These are phyloP conservation scores for Aphanoascus verrucosus DNA, from an alignment of 2,329 filamentous ascomycete species.

Conservation along the genomic window DNA sequence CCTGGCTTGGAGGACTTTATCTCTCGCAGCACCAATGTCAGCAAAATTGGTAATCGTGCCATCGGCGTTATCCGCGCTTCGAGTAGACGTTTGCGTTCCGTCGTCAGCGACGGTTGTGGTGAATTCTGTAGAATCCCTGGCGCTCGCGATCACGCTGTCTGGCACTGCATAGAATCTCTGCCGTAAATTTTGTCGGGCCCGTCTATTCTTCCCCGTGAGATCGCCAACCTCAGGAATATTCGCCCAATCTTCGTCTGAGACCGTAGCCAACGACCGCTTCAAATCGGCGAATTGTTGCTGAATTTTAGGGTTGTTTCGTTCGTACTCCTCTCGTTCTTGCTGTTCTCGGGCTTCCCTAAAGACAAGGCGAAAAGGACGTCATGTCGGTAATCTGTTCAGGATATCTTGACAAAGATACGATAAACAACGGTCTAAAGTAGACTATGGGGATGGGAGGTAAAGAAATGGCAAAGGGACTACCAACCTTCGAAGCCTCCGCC, in stretches of 20 bases:
- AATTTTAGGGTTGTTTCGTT: slow-evolving; percentile 95
- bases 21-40: slow-evolving; percentile 87
- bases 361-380: slow-evolving; percentile 43
- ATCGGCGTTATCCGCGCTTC: slow-evolving; percentile 46
- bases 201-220: slow-evolving; percentile 83
- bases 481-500: slow-evolving; percentile 77
- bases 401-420: slow-evolving; percentile 49
- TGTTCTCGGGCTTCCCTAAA: slow-evolving; percentile 88
- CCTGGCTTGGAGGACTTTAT: slow-evolving; percentile 90
- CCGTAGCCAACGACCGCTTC: slow-evolving; percentile 76
- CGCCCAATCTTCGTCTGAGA: slow-evolving; percentile 94
- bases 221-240: slow-evolving; percentile 92
- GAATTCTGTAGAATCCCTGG: slow-evolving; percentile 67
- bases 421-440: slow-evolving; percentile 49
- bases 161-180: slow-evolving; percentile 92
- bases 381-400: slow-evolving; percentile 69
- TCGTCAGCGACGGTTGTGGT: slow-evolving; percentile 84
- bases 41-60: slow-evolving; percentile 97
- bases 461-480: slow-evolving; percentile 33
- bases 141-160: slow-evolving; percentile 85
- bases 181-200: slow-evolving; percentile 69
- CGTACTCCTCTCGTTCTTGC: slow-evolving; percentile 86
- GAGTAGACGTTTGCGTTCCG: slow-evolving; percentile 43
- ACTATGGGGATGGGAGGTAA: slow-evolving; percentile 16
- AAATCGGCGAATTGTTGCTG: slow-evolving; percentile 95